These are phyloP conservation scores for Cyberlindnera nakhonratchasimensis DNA, from an alignment of 805 yeast species.

Conservation along the genomic window DNA sequence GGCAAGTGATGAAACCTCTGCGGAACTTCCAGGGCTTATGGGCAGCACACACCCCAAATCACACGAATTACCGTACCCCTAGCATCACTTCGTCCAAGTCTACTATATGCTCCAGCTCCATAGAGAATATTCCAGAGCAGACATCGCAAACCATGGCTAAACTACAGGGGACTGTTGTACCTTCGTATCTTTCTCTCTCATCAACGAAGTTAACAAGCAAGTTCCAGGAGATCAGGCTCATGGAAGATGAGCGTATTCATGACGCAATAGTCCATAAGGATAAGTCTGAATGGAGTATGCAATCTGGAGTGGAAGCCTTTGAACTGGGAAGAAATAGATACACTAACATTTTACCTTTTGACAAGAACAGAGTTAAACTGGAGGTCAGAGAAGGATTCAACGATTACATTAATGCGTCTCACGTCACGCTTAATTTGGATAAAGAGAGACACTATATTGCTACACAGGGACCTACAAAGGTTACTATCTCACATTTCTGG, in stretches of 20 bases:
- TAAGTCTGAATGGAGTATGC: constrained; percentile 26
- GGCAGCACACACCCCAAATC: no score
- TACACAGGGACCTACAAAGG: constrained; percentile 73
- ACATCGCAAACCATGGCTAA: no score
- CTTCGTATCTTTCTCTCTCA: constrained; percentile 4
- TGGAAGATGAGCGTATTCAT: constrained; percentile 36
- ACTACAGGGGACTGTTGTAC: neutral
- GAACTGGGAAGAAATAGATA: constrained; percentile 49
- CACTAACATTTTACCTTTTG: constrained; percentile 62
- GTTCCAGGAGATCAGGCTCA: constrained; percentile 33
- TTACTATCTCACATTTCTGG: constrained; percentile 86
- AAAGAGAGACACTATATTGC: constrained; percentile 50
- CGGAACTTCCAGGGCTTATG: no score
- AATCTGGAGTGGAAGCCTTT: constrained; percentile 16
- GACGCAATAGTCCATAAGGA: constrained; percentile 32
- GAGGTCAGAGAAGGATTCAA: constrained; percentile 22
- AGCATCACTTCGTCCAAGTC: no score
- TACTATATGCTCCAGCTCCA: no score
- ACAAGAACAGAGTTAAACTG: constrained; percentile 50
- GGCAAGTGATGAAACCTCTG: no score
- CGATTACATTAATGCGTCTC: constrained; percentile 27
- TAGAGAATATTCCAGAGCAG: no score
- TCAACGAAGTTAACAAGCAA: constrained; percentile 16
- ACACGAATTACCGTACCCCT: no score
- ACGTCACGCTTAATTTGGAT: constrained; percentile 8